Evolutionary conservation across 495 filamentous ascomycete species (phyloP), one percentile per base, ranked within the genome.

Genomic region (Thermothielavioides terrestris): DNA sequence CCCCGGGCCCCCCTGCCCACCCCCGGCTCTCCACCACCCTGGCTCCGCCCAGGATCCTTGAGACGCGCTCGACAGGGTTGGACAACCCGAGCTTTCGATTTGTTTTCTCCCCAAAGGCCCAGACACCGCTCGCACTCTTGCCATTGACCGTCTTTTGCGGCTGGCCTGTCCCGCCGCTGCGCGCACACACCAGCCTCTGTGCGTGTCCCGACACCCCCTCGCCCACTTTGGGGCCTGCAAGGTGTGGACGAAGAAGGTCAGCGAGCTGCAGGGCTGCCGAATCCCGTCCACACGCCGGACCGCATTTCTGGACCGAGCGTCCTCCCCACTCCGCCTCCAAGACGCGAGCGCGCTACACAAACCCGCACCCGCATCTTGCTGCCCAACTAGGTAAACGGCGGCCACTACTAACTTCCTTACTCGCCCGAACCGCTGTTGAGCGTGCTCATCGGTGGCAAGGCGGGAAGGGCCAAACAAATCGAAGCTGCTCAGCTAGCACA

Each of bases 321-420:
- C 49, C 36, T 55, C 50, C 60, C 52, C 60, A 56, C 57, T 50
- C 37, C 52, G 21, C 42, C 34, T 28, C 40, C 46, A 28, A 32
- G 35, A 14, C 40, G 26, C 49, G 45, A 48, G 48, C 55, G 42
- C 41, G 48, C 49, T 45, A 52, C 47, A 34, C 26, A 25, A 46
- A 53, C 28, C 37, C 20, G 21, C 44, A n/a, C 37, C 41, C 23
- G 49, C n/a, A n/a, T n/a, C n/a, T 65, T 65, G 62, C 62, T 65
- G 62, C 62, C 62, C 62, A 61, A 65, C 60, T 55, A 27, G 27
- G 22, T 49, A 34, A 15, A n/a, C n/a, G n/a, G n/a, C n/a, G n/a
- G n/a, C n/a, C n/a, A n/a, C 36, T n/a, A 36, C 32, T 31, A 20
- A 15, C n/a, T 31, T 23, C 25, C 46, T 42, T 53, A 50, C 46